Evolutionary conservation across 1,139 yeast genomes (phyloP).

Genomic region (Geotrichum carabidarum): DNA sequence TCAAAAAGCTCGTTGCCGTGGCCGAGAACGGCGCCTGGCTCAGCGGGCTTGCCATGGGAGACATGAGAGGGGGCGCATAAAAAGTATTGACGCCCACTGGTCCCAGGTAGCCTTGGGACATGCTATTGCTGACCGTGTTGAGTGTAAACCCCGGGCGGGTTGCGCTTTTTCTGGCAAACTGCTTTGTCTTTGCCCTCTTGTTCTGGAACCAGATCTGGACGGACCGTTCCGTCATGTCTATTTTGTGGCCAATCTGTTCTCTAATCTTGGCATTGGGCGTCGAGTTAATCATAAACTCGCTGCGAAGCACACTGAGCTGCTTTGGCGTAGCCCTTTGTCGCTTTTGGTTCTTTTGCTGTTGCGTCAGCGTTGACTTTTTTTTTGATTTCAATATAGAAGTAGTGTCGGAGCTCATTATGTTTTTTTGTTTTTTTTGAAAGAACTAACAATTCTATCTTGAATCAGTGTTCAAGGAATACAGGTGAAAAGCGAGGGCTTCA

Average conservation of each 20-base stretch:
- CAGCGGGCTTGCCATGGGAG: slow-evolving; percentile 11
- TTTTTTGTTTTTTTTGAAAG: not conserved
- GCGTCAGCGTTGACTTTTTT: slow-evolving; percentile 36
- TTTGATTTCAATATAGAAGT: not conserved
- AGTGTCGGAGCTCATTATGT: not conserved
- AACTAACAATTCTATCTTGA: not conserved
- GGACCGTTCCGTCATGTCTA: slow-evolving; percentile 85
- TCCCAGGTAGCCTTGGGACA: slow-evolving; percentile 26
- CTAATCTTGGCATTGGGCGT: slow-evolving; percentile 46
- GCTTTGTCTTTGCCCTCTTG: slow-evolving; percentile 73
- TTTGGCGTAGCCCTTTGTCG: slow-evolving; percentile 69
- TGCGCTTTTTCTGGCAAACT: slow-evolving; percentile 25
- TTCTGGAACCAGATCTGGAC: slow-evolving; percentile 95
- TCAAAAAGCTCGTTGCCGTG: not conserved
- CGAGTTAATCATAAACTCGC: slow-evolving; percentile 67
- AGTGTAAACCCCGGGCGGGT: not conserved
- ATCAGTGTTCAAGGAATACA: not conserved
- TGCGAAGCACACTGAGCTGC: slow-evolving; percentile 61
- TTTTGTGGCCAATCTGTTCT: slow-evolving; percentile 63
- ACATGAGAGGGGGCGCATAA: slow-evolving; percentile 1
- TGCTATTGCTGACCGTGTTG: slow-evolving; percentile 15
- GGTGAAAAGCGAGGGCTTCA: not conserved
- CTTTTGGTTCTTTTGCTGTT: slow-evolving; percentile 40
- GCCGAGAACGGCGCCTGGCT: not conserved
- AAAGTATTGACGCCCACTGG: slow-evolving; percentile 27